These are phyloP conservation scores for Alternaria atra DNA, from an alignment of 2,329 filamentous ascomycete species.

Conservation along the genomic window DNA sequence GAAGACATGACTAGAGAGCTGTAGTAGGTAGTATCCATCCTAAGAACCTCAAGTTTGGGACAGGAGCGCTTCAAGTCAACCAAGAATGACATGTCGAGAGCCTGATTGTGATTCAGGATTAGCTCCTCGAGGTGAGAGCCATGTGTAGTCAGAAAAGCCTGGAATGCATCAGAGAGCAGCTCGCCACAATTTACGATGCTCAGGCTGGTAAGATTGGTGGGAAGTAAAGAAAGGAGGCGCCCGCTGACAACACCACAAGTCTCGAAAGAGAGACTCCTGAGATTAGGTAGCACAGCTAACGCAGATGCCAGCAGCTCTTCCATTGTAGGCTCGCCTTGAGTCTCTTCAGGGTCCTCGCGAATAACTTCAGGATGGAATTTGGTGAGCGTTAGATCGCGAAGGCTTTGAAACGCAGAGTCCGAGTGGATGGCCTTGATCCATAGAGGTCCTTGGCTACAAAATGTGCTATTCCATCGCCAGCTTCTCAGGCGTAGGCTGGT, in stretches of 20 bases:
- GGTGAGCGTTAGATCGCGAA: slow-evolving; percentile 47
- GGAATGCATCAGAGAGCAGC: slow-evolving; percentile 72
- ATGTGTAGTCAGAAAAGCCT: slow-evolving; percentile 70
- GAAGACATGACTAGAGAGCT: slow-evolving; percentile 72
- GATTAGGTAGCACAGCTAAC: slow-evolving; percentile 65
- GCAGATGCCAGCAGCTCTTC: slow-evolving; percentile 60
- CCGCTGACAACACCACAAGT: slow-evolving; percentile 77
- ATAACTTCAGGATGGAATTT: slow-evolving; percentile 42
- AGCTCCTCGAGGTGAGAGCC: slow-evolving; percentile 74
- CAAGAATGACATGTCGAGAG: slow-evolving; percentile 78
- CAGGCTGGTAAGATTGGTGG: slow-evolving; percentile 71
- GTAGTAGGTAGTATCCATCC: slow-evolving; percentile 82
- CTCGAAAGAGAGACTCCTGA: slow-evolving; percentile 76
- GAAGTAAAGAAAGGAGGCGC: slow-evolving; percentile 72
- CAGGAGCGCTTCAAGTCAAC: slow-evolving; percentile 71
- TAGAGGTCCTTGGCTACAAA: slow-evolving; percentile 48
- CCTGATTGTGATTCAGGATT: slow-evolving; percentile 79
- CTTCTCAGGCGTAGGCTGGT: slow-evolving; percentile 57
- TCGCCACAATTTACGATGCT: slow-evolving; percentile 83
- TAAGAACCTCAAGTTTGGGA: slow-evolving; percentile 73
- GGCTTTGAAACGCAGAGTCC: slow-evolving; percentile 48
- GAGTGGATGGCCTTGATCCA: slow-evolving; percentile 59
- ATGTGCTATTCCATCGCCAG: slow-evolving; percentile 66
- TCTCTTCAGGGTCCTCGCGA: slow-evolving; percentile 25
- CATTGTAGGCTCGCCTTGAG: slow-evolving; percentile 37